Base-by-base conservation (phyloP, 2,329 filamentous ascomycete genomes). In the Aureobasidium pullulans region DNA sequence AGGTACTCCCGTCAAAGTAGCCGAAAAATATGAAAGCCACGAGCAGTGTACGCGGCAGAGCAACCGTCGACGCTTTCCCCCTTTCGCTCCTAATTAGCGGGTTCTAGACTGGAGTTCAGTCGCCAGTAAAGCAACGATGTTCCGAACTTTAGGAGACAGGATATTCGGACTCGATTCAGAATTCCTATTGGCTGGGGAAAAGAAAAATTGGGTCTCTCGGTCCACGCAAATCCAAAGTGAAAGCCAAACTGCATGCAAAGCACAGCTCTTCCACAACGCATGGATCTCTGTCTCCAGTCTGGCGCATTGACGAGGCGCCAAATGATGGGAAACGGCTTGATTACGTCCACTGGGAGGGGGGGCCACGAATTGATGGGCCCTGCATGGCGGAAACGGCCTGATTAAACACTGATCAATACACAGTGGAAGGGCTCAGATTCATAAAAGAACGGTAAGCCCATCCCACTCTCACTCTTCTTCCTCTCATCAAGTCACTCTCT, bases 241-340 rank as follows among this genome's bases (percentile, higher is more conserved):
- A 48, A 48, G 44, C 11, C 44, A 48, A 37, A 57, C 16, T 44
- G 52, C 42, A 31, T 57, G 42, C 54, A 40, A 31, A 47, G 54
- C 43, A 57, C 54, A 57, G 31, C 42, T 48, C 39, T 57, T 23
- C 52, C 40, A n/a, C 52, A 57, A 28, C 34, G 52, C 52, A 57
- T 57, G 52, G 52, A 57, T 52, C 48, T 40, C 9, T 42, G 42
- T 54, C 50, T 54, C 50, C 50, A 54, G 29, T 42, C 37, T 42
- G 42, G 42, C 42, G 52, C 52, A 46, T 57, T 34, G 52, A 57
- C 52, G 52, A 46, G 52, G 54, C 54, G 54, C 43, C 39, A 48
- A 40, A 48, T 57, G 54, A 57, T 57, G 54, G 54, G 54, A 48
- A 57, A 57, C 54, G 54, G 54, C 54, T 57, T 57, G 54, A 57